Percentiles rank a stretch among this genome's conserved stretches.
Evolutionary conservation across 2,329 filamentous ascomycete genomes (phyloP).

Genomic region (Pyrenochaeta sp.): DNA sequence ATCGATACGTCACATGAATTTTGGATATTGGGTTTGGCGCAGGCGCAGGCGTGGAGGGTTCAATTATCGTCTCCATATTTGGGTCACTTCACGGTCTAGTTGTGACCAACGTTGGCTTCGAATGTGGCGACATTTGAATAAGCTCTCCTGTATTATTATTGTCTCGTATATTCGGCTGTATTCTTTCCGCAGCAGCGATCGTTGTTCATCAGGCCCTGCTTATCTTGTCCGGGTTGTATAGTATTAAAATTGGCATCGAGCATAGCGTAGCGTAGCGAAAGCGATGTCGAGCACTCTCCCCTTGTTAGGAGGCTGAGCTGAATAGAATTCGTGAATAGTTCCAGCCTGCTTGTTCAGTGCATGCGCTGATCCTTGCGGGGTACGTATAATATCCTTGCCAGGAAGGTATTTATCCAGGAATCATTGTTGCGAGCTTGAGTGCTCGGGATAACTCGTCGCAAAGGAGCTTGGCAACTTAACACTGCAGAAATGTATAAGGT

Average conservation of each 20-base stretch:
- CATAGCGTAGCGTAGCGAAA: neutral
- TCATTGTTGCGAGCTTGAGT: too few relatives aligned
- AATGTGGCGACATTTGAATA: neutral
- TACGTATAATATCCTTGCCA: too few relatives aligned
- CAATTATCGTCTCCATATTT: too few relatives aligned
- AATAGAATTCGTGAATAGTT: neutral
- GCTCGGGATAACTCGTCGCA: too few relatives aligned
- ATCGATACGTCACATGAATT: neutral
- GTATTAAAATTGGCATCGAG: slow-evolving; percentile 10
- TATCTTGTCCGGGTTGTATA: slow-evolving; percentile 6
- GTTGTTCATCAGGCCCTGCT: slow-evolving; percentile 1
- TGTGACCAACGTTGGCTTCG: too few relatives aligned
- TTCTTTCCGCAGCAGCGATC: neutral
- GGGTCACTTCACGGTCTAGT: too few relatives aligned
- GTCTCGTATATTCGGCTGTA: slow-evolving; percentile 2
- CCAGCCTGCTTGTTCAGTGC: too few relatives aligned
- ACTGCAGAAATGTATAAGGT: too few relatives aligned
- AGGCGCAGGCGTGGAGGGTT: neutral
- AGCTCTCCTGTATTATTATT: neutral
- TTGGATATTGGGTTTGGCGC: neutral
- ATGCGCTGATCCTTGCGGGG: too few relatives aligned
- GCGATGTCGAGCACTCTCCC: slow-evolving; percentile 1
- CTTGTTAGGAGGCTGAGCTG: neutral
- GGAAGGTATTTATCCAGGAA: too few relatives aligned
- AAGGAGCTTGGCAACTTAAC: too few relatives aligned